Conservation (phyloP, 139 green algal genomes). For the Chlorella ohadii region DNA sequence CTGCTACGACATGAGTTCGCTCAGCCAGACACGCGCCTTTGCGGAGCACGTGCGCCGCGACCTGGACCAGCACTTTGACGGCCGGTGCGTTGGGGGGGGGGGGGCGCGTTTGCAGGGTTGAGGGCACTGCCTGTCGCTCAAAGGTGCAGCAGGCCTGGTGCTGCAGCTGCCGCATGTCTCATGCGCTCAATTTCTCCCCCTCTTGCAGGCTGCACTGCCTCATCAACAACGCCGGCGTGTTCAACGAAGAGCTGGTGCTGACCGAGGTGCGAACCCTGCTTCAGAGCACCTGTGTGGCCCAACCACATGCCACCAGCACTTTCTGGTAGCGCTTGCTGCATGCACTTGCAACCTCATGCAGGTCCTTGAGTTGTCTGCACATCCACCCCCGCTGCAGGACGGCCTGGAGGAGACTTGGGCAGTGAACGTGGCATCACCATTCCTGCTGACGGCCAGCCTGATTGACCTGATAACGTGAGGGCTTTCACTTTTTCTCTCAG, state of each 20-base stretch:
- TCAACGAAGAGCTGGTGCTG: conserved; percentile 37
- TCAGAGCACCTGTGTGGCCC: too few relatives aligned
- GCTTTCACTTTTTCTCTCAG: too few relatives aligned
- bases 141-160: too few relatives aligned
- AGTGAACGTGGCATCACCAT: conserved; percentile 76
- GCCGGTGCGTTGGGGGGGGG: background rate
- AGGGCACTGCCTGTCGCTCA: too few relatives aligned
- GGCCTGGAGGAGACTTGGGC: conserved; percentile 76
- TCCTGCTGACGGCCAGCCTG: conserved; percentile 59
- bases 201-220: conserved; percentile 42
- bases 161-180: too few relatives aligned
- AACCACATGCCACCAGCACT: too few relatives aligned
- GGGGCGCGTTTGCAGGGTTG: background rate
- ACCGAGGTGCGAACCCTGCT: conserved; percentile 29
- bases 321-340: too few relatives aligned
- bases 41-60: conserved; percentile 53
- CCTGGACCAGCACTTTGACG: conserved; percentile 39
- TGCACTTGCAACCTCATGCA: too few relatives aligned
- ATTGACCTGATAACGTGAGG: conserved; percentile 33
- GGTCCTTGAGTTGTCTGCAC: too few relatives aligned
- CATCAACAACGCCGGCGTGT: conserved; percentile 74
- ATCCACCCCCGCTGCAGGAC: conserved; percentile 36
- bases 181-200: too few relatives aligned
- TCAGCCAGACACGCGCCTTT: conserved; percentile 43
- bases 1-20: conserved; percentile 49